Base-by-base conservation (phyloP, 768 basidiomycete species). In the Chalciporus pseudorubinellus region DNA sequence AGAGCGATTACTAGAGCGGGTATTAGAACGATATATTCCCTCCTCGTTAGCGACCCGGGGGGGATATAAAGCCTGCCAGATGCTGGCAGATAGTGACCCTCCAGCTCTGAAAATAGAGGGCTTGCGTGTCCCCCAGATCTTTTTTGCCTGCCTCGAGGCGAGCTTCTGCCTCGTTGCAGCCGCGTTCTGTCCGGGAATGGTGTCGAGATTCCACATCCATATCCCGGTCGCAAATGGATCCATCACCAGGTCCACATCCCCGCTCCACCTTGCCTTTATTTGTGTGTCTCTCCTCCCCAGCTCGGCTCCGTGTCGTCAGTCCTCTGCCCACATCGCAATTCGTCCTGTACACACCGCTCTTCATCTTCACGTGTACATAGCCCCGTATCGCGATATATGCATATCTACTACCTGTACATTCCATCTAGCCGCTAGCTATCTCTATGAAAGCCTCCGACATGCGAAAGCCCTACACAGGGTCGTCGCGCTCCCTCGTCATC, bases 391-490 rank as follows among this genome's bases (percentile, higher is more conserved):
- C 44, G 24, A 58, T 56, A 56, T 52, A 58, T 58, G 54, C 29
- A 20, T 48, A 36, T 39, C 21, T 42, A 19, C 47, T 9, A 33
- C 39, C 38, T 46, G 26, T 48, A 44, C 19, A 31, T 19, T 29
- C 59, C 6, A 50, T 56, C 60, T 52, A 18, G 38, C 24, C 39
- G 44, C 51, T 22, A 46, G 52, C 54, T 62, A 78, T 81, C 77
- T 62, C 52, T 51, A 80, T 82, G 67, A 71, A 78, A 39, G 68
- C 76, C n/a, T 72, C 77, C 13, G 82, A 83, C 64, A 82, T 81
- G 60, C 79, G 89, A 50, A 89, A 87, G 68, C 89, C 88, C 20
- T 89, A 88, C 66, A 75, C 70, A 7, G 89, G 89, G 41, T 61
- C 75, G 12, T 70, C 72, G 16, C 78, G 87, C 58, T 79, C 84